Evolutionary conservation across 2,329 filamentous ascomycete genomes (phyloP), one percentile per base, ranked within the genome.

Genomic region (Cladosporium sp.): DNA sequence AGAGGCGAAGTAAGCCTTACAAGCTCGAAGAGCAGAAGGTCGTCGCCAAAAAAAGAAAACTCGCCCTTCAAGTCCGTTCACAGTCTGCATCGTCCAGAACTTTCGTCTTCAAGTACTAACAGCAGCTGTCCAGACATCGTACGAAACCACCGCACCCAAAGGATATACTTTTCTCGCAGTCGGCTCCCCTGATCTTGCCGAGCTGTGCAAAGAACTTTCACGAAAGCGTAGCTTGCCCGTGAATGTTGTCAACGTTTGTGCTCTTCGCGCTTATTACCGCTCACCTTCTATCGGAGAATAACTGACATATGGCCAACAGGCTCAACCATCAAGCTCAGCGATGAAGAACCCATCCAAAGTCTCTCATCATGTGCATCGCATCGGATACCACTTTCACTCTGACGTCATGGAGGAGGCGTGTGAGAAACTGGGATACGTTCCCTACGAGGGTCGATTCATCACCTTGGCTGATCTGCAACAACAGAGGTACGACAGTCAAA

Each of bases 131-230:
- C 63, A 83, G 80, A 72, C 78, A 38, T 76, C 76, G 16, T 80
- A 79, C 57, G 71, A 75, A 52, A 67, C 71, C n/a, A 69, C 75
- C 56, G 71, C 80, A 18, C 80, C 79, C 8, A 65, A 67, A 41
- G 80, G 79, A n/a, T 84, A 82, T 61, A 78, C 74, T 0, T 83
- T 82, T 58, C 74, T 84, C 43, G 76, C 78, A 18, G 74, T 78
- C 39, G 81, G 81, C 19, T 78, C 80, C 53, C 78, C 79, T 2
- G 74, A 78, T 48, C 71, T 85, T 42, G 81, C 80, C 15, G 74
- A 74, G 40, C 74, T 74, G 50, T 79, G 78, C 66, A 84, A 83
- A 64, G 79, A 83, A 57, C 62, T 77, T 35, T 83, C 80, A 56
- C 72, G 78, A 45, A 73, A 75, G 58, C 72, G 74, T 57, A 74